Base-by-base conservation (phyloP, 495 filamentous ascomycete species). In the Evernia prunastri region DNA sequence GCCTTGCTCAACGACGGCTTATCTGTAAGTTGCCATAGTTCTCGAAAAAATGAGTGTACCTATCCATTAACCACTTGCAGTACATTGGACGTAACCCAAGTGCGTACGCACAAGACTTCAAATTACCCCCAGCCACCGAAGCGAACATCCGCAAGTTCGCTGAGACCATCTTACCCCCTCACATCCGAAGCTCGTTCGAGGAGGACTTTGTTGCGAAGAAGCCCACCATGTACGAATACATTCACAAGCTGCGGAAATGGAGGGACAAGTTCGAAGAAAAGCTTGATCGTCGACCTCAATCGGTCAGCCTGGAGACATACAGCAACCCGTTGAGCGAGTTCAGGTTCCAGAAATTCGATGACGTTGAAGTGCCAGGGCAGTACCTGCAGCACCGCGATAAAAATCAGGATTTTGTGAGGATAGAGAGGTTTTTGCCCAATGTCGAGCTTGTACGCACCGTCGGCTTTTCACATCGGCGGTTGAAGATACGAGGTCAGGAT, bases 401-500 rank as follows among this genome's bases (percentile, higher is more conserved):
- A 82, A 97, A 97, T 72, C 89, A 94, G 69, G 95, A 97, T 72
- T 97, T 99, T 70, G 86, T 97, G 63, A 87, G 90, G 35, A 96
- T 99, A 63, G 95, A 99, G 71, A 87, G 93, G 36, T 97, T 99
- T 84, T 75, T 97, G 70, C 92, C 95, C 17, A 87, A 91, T 71
- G 91, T 99, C 39, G 92, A 97, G 60, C 82, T 97, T 56, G 89
- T 97, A 29, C 86, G 95, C 39, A 88, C 85, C 11, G 89, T 93
- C 68, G 90, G 91, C 58, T 86, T 89, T 49, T 97, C 92, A 56
- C 92, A 97, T 72, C 86, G 95, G 39, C 84, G 95, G 36, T 78
- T 99, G 67, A 96, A 91, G 80, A 96, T 99, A 67, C 88, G 95
- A 51, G 95, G 95, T n/a, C 92, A 97, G 69, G 95, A 99, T 73